Conservation (phyloP, 2,329 filamentous ascomycete species). For the Penicillium sp. region DNA sequence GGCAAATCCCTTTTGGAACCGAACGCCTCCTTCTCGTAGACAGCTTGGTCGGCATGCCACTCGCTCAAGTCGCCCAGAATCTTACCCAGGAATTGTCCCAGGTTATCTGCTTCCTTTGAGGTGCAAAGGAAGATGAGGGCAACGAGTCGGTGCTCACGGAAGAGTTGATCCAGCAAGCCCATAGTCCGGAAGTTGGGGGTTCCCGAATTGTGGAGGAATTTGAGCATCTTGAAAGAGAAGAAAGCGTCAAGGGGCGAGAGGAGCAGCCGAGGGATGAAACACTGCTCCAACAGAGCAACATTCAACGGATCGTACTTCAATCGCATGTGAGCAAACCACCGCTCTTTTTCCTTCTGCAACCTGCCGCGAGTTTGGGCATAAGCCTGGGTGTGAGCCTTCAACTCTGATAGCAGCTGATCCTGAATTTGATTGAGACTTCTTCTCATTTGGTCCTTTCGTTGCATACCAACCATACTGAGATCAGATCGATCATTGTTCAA, state of each 20-base stretch:
- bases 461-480: constrained; percentile 66
- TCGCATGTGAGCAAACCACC: constrained; percentile 73
- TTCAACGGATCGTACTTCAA: constrained; percentile 69
- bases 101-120: constrained; percentile 84
- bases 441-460: constrained; percentile 68
- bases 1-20: constrained; percentile 67
- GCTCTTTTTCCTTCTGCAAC: constrained; percentile 73
- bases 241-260: constrained; percentile 86
- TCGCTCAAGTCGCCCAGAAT: constrained; percentile 75
- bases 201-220: constrained; percentile 81
- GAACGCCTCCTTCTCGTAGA: constrained; percentile 82
- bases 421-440: constrained; percentile 71
- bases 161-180: constrained; percentile 80
- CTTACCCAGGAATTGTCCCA: constrained; percentile 88
- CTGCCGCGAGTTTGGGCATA: constrained; percentile 70
- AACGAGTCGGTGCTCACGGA: constrained; percentile 78
- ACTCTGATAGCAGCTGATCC: constrained; percentile 72
- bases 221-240: constrained; percentile 83
- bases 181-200: constrained; percentile 86
- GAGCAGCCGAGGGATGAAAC: constrained; percentile 83
- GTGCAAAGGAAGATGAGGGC: constrained; percentile 87
- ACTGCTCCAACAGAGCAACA: constrained; percentile 81
- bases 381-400: constrained; percentile 68
- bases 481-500: constrained; percentile 74
- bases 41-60: constrained; percentile 78